phyloP scores from a whole-genome alignment of 805 yeast species.

The Tetrapisispora nanseiensis region DNA sequence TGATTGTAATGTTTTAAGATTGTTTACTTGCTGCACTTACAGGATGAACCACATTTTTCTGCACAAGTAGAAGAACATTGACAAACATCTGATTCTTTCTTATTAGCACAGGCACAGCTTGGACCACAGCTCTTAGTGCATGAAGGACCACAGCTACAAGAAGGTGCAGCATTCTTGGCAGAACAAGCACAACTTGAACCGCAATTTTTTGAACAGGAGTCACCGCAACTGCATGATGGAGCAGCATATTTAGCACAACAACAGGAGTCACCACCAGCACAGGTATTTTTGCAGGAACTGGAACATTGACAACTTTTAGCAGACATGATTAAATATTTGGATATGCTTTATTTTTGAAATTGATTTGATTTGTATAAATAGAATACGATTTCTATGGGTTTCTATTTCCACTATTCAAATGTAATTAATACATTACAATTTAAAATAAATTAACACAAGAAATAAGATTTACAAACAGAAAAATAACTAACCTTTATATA shows the following conservation, averaged over 20 bases:
- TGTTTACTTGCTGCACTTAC: background rate
- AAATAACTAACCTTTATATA: background rate
- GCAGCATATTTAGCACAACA: background rate
- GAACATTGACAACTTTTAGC: background rate
- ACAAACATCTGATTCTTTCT: background rate
- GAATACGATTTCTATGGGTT: too few species aligned
- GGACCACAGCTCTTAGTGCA: slow-evolving; percentile 1
- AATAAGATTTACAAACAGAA: background rate
- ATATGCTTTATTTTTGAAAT: background rate
- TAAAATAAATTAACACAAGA: background rate
- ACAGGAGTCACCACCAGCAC: slow-evolving; percentile 1
- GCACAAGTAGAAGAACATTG: background rate
- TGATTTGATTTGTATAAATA: background rate
- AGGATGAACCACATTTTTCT: background rate
- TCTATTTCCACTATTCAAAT: too few species aligned
- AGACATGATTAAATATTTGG: slow-evolving; percentile 1
- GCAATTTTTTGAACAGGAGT: background rate
- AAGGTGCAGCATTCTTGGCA: background rate
- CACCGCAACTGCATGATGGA: slow-evolving; percentile 1
- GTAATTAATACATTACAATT: too few species aligned
- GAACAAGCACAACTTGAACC: background rate
- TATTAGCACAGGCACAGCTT: background rate
- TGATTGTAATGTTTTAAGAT: too few species aligned
- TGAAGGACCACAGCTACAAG: slow-evolving; percentile 1
- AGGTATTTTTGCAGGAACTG: background rate